Conservation (phyloP, 805 yeast genomes). For the Wickerhamiella domercqiae region DNA sequence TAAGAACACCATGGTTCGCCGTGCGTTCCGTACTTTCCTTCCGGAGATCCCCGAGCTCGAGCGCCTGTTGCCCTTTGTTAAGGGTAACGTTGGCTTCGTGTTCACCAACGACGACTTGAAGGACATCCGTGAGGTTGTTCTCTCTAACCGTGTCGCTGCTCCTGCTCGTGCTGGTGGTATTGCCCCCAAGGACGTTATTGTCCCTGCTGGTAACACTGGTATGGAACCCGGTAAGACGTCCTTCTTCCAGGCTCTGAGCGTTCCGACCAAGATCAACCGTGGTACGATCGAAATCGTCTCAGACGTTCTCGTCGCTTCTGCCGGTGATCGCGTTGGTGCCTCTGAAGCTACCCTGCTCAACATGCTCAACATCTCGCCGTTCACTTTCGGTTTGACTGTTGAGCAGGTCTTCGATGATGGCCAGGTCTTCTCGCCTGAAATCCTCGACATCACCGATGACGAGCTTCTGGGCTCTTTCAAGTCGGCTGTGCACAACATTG, state of each 20-base stretch:
- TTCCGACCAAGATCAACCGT: constrained; percentile 99
- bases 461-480: constrained; percentile 87
- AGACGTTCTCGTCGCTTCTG: constrained; percentile 88
- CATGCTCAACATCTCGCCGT: constrained; percentile 99
- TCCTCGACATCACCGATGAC: constrained; percentile 97
- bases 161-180: constrained; percentile 99
- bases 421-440: constrained; percentile 90
- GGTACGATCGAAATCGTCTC: constrained; percentile 99
- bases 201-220: constrained; percentile 99
- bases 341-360: constrained; percentile 97
- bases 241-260: constrained; percentile 99
- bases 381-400: constrained; percentile 95
- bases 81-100: constrained; percentile 98
- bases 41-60: constrained; percentile 91
- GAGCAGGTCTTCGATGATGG: constrained; percentile 98
- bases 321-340: constrained; percentile 86
- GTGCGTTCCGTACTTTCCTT: constrained; percentile 95
- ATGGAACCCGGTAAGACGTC: constrained; percentile 99
- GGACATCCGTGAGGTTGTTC: constrained; percentile 74
- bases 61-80: constrained; percentile 85
- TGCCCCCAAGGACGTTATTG: constrained; percentile 95
- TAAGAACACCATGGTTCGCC: constrained; percentile 99
- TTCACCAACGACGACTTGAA: constrained; percentile 96
- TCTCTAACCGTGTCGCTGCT: constrained; percentile 95
- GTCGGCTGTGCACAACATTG: constrained; percentile 82